phyloP scores from a whole-genome alignment of 1,139 yeast genomes.

The Candida sanyaensis region DNA sequence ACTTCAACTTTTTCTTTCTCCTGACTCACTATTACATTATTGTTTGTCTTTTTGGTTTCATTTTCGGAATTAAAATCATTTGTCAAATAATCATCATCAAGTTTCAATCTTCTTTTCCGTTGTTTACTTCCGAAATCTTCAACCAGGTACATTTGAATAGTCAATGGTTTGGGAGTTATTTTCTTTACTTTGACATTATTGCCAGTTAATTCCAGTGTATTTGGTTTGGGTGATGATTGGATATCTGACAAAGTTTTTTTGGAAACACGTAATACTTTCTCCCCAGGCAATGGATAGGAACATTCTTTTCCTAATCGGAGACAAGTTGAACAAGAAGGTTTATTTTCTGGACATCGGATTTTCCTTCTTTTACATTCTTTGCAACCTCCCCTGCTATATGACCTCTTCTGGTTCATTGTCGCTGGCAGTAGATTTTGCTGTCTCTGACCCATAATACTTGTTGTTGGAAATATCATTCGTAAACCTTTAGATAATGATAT shows the following conservation, averaged over 20 bases:
- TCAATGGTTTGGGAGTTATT: slow-evolving; percentile 12
- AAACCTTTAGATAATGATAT: too few relatives aligned
- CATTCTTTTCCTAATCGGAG: slow-evolving; percentile 24
- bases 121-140: slow-evolving; percentile 12
- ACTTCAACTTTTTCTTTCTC: not conserved
- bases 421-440: not conserved
- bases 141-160: slow-evolving; percentile 17
- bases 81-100: slow-evolving; percentile 3
- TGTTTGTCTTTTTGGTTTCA: not conserved
- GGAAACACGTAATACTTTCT: slow-evolving; percentile 20
- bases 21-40: not conserved
- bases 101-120: slow-evolving; percentile 7
- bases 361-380: slow-evolving; percentile 32
- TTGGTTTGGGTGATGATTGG: not conserved
- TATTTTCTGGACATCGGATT: slow-evolving; percentile 51
- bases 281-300: slow-evolving; percentile 25
- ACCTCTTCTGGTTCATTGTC: slow-evolving; percentile 11
- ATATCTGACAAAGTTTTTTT: slow-evolving; percentile 8
- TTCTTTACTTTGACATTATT: not conserved
- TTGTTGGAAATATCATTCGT: not conserved
- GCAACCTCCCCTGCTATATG: slow-evolving; percentile 31
- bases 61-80: not conserved
- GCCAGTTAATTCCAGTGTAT: not conserved
- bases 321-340: slow-evolving; percentile 48
- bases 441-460: not conserved